A percentile compares a stretch with the other conserved stretches of the same genome.
Evolutionary conservation across 306 rosid genomes (phyloP).

Genomic region (Amphicarpaea edgeworthii): DNA sequence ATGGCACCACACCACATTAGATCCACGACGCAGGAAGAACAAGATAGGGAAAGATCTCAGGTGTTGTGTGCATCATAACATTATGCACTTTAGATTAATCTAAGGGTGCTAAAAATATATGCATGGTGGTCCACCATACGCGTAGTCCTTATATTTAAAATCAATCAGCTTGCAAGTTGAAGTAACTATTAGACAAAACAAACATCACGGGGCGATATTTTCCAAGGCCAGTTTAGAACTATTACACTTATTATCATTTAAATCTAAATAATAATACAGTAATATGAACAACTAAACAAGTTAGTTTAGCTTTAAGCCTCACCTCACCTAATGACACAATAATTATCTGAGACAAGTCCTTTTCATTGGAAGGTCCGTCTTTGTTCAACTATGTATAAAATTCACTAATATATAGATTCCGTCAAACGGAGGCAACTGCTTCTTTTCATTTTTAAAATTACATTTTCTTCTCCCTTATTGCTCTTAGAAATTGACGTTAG

Average conservation of each 20-base stretch:
- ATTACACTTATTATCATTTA: background rate
- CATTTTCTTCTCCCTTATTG: slow-evolving; percentile 15
- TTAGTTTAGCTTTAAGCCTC: background rate
- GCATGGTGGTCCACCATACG: too few species aligned
- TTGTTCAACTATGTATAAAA: background rate
- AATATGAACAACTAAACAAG: background rate
- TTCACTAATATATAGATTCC: slow-evolving; percentile 21
- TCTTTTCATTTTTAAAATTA: background rate
- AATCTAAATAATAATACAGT: too few species aligned
- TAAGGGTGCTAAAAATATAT: too few species aligned
- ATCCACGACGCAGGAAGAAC: too few species aligned
- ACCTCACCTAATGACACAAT: slow-evolving; percentile 6
- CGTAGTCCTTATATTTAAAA: too few species aligned
- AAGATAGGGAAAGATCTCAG: too few species aligned
- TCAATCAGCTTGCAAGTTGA: background rate
- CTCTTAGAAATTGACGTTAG: slow-evolving; percentile 34
- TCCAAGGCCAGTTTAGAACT: background rate
- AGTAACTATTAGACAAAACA: background rate
- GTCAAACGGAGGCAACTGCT: slow-evolving; percentile 41
- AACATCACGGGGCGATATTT: slow-evolving; percentile 2
- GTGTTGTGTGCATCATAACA: too few species aligned
- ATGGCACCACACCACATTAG: too few species aligned
- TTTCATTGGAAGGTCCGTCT: slow-evolving; percentile 31
- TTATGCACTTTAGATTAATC: too few species aligned
- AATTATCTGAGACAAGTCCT: slow-evolving; percentile 12